phyloP scores from a whole-genome alignment of 441 rosid genomes.

The Brassica hybrid region DNA sequence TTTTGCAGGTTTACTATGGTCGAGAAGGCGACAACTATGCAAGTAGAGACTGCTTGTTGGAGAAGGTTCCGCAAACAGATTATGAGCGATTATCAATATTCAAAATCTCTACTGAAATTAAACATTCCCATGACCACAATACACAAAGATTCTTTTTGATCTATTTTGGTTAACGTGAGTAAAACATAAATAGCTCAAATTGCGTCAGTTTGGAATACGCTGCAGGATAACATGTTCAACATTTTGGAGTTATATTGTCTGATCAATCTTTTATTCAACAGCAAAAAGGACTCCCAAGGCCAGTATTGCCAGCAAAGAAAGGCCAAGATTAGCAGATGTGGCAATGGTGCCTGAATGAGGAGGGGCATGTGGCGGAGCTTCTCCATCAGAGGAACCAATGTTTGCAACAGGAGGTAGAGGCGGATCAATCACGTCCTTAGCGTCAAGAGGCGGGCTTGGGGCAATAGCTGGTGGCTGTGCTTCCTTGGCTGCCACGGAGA shows the following conservation, averaged over 20 bases:
- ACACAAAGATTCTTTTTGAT: slow-evolving; percentile 11
- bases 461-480: no score
- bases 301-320: slow-evolving; percentile 29
- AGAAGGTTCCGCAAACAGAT: slow-evolving; percentile 10
- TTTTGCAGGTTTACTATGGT: slow-evolving; percentile 22
- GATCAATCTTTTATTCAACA: slow-evolving; percentile 29
- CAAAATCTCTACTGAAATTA: slow-evolving; percentile 31
- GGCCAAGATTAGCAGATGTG: slow-evolving; percentile 36
- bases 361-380: slow-evolving; percentile 13
- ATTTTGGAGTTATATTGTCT: slow-evolving; percentile 13
- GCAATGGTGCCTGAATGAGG: slow-evolving; percentile 37
- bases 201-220: slow-evolving; percentile 9
- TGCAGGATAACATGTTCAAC: slow-evolving; percentile 26
- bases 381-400: slow-evolving; percentile 15
- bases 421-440: no score
- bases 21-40: slow-evolving; percentile 15
- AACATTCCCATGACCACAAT: slow-evolving; percentile 25
- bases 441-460: no score
- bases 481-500: no score
- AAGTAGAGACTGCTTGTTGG: background rate
- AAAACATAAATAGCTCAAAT: slow-evolving; percentile 23
- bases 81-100: slow-evolving; percentile 23
- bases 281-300: slow-evolving; percentile 22
- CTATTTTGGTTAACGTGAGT: slow-evolving; percentile 21
- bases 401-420: slow-evolving; percentile 41